Conservation (phyloP, 75 land plant genomes). For the Chamaecyparis obtusa region DNA sequence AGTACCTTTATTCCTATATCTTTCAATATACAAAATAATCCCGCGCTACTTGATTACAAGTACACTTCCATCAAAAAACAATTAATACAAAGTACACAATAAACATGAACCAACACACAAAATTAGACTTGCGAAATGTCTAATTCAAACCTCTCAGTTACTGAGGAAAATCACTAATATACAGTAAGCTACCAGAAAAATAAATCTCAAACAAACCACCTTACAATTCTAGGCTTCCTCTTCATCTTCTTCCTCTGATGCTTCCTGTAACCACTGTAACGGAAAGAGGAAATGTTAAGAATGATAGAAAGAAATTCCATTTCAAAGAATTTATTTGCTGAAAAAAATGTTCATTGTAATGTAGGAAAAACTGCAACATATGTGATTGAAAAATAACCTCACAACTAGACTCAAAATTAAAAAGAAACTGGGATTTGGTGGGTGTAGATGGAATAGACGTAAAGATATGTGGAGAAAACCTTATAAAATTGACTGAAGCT, state of each 20-base stretch:
- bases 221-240: background rate
- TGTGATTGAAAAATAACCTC: background rate
- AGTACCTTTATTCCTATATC: background rate
- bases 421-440: background rate
- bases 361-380: background rate
- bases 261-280: conserved; percentile 9
- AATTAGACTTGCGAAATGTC: background rate
- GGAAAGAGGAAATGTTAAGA: background rate
- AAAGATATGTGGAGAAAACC: background rate
- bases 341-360: background rate
- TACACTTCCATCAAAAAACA: background rate
- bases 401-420: background rate
- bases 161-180: background rate
- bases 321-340: background rate
- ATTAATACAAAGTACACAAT: background rate
- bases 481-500: no score
- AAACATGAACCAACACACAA: background rate
- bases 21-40: background rate
- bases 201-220: background rate
- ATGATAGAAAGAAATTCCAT: background rate
- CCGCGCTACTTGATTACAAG: background rate
- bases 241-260: conserved; percentile 7
- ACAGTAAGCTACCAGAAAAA: background rate
- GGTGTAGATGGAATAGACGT: background rate
- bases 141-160: background rate